Percentiles rank a stretch among this genome's conserved stretches.
Conservation (phyloP, 192 early-diverging fungal species). For the Polychytrium aggregatum region DNA sequence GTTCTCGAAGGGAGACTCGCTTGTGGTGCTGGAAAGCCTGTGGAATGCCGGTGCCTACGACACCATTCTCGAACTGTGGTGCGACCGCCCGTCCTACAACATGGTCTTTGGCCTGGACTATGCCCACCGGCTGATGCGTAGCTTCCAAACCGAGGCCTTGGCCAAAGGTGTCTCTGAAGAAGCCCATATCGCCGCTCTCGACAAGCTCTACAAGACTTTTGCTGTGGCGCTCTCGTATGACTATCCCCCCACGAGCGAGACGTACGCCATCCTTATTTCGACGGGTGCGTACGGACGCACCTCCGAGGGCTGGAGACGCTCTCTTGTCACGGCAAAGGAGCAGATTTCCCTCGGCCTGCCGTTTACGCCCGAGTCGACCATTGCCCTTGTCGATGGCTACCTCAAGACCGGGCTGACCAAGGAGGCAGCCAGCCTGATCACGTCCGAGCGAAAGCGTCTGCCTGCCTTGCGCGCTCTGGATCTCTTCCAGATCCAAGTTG, state of each 20-base stretch:
- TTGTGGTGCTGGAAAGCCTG: constrained; percentile 6
- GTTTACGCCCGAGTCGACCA: not conserved
- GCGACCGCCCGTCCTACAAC: constrained; percentile 10
- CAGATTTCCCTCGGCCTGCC: constrained; percentile 13
- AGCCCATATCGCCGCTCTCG: constrained; percentile 12
- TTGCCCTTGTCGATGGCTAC: constrained; percentile 5
- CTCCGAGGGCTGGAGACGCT: constrained; percentile 13
- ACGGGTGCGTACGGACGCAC: constrained; percentile 18
- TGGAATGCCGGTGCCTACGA: constrained; percentile 4
- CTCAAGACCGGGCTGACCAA: not conserved
- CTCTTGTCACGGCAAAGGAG: constrained; percentile 16
- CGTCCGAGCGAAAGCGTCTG: too few relatives aligned
- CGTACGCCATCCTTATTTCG: constrained; percentile 17
- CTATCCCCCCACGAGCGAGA: constrained; percentile 9
- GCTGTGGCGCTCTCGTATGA: constrained; percentile 21
- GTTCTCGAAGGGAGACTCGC: constrained; percentile 1
- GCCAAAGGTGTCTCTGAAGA: not conserved
- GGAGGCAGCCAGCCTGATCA: too few relatives aligned
- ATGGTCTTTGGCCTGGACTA: constrained; percentile 3
- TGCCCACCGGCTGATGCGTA: constrained; percentile 1
- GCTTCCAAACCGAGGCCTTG: not conserved
- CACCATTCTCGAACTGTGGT: constrained; percentile 10
- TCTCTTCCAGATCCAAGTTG: too few relatives aligned
- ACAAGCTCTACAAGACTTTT: constrained; percentile 33
- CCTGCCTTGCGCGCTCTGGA: too few relatives aligned